Base-by-base conservation (phyloP, 1,284 basidiomycete genomes). In the Leccinum variabile region DNA sequence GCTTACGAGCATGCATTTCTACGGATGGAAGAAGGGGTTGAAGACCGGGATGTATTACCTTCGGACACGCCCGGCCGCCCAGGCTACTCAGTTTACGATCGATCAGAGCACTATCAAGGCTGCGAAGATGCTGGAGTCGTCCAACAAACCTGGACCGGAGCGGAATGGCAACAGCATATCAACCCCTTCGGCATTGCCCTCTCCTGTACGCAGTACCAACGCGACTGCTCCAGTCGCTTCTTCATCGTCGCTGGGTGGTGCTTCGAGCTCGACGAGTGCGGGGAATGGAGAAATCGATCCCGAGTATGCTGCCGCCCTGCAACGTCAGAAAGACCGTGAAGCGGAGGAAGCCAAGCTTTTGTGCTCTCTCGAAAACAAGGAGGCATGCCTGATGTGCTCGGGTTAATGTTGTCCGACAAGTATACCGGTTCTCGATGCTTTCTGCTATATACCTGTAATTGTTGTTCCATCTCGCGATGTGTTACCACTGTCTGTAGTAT, bases 11-110 rank as follows among this genome's bases (percentile, higher is more conserved):
- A 99, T 98, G 97, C 97, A 99, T 82, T 99, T 99, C 81, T 98
- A 99, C 77, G 97, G 96, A 28, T 99, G 97, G 97, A 97, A 97
- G 87, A 94, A 94, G 79, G 97, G 97, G 32, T 81, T 99, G 74
- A 99, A 99, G 88, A 99, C 97, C 0, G 97, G 95, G 69, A 95
- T 95, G 90, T 94, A 94, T 81, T 98, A 99, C 80, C 85, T 99
- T 58, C 89, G 97, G 62, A 98, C 97, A 52, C 86, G 93, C 60
- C 94, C 97, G 2, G 95, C 96, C 9, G 93, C 95, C 32, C 90
- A 95, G 73, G 97, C 97, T 46, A 96, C 97, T 78, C 95, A 99
- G 81, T 99, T 99, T 82, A 99, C 97, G 13, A 88, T 99, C 65
- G 95, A 97, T 76, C 90, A 89, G 77, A 85, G 80, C 44, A 80